Evolutionary conservation across 768 basidiomycete genomes (phyloP).

Genomic region (Tricholoma saponaceum): DNA sequence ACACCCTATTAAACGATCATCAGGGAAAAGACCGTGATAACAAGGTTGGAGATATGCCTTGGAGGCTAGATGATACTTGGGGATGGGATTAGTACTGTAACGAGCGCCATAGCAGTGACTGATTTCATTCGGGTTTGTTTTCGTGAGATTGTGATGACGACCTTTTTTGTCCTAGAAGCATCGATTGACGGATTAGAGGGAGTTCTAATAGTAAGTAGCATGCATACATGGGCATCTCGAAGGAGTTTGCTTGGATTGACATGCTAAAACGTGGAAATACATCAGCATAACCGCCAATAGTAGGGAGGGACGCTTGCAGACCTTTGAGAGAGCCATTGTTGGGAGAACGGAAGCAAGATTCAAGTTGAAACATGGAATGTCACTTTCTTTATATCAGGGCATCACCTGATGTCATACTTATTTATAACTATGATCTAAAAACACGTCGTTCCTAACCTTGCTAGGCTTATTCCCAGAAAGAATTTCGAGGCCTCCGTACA

Average conservation of each 20-base stretch:
- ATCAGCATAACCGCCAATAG: not conserved
- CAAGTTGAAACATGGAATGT: not conserved
- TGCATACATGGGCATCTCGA: constrained; percentile 45
- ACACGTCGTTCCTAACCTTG: too few relatives aligned
- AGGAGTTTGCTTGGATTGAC: constrained; percentile 68
- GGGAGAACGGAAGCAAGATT: constrained; percentile 1
- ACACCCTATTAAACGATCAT: constrained; percentile 42
- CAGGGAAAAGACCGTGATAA: not conserved
- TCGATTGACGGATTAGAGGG: not conserved
- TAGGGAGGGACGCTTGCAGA: constrained; percentile 10
- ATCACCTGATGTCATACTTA: constrained; percentile 3
- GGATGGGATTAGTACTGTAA: constrained; percentile 64
- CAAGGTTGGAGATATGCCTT: constrained; percentile 31
- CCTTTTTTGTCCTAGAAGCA: constrained; percentile 42
- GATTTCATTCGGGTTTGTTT: constrained; percentile 26
- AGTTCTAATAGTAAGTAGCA: not conserved
- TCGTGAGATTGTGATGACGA: constrained; percentile 31
- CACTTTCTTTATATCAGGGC: not conserved
- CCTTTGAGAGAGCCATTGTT: constrained; percentile 63
- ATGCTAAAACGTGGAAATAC: constrained; percentile 36
- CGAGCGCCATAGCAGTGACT: constrained; percentile 54
- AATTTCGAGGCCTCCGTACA: too few relatives aligned
- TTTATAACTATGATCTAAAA: not conserved
- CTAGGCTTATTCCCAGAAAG: too few relatives aligned
- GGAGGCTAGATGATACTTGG: constrained; percentile 62